phyloP scores from a whole-genome alignment of 2,329 filamentous ascomycete species.

The Chaetomiaceae sp. region DNA sequence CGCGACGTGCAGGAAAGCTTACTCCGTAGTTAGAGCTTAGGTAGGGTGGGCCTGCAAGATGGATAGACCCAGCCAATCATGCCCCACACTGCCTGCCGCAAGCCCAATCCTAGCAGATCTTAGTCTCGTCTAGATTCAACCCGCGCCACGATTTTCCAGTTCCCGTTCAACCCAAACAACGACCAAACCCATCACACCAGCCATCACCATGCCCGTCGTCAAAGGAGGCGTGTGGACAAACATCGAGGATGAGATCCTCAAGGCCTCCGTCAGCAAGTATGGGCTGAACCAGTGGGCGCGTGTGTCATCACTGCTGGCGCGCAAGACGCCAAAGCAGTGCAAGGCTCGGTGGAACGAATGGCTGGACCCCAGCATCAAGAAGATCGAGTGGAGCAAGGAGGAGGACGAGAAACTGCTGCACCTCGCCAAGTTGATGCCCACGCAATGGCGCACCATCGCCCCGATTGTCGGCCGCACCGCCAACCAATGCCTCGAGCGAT shows the following conservation, averaged over 20 bases:
- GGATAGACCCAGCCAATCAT: neutral
- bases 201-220: slow-evolving; percentile 59
- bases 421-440: slow-evolving; percentile 96
- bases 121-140: neutral
- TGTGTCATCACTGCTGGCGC: slow-evolving; percentile 91
- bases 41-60: neutral
- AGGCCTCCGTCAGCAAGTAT: slow-evolving; percentile 91
- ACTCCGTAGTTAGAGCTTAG: neutral
- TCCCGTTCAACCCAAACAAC: neutral
- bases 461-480: slow-evolving; percentile 94
- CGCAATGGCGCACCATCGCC: slow-evolving; percentile 97
- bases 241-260: slow-evolving; percentile 92
- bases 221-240: slow-evolving; percentile 74
- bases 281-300: slow-evolving; percentile 97
- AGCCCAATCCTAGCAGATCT: neutral
- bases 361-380: slow-evolving; percentile 95
- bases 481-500: slow-evolving; percentile 94
- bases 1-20: slow-evolving; percentile 3
- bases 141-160: slow-evolving; percentile 13
- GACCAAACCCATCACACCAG: neutral
- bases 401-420: slow-evolving; percentile 97
- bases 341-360: slow-evolving; percentile 98
- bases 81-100: slow-evolving; percentile 3
- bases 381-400: slow-evolving; percentile 98
- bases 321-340: slow-evolving; percentile 98